These are phyloP conservation scores for Marchantia paleacea DNA, from an alignment of 225 moss, liverwort and hornwort genomes.

Conservation along the genomic window DNA sequence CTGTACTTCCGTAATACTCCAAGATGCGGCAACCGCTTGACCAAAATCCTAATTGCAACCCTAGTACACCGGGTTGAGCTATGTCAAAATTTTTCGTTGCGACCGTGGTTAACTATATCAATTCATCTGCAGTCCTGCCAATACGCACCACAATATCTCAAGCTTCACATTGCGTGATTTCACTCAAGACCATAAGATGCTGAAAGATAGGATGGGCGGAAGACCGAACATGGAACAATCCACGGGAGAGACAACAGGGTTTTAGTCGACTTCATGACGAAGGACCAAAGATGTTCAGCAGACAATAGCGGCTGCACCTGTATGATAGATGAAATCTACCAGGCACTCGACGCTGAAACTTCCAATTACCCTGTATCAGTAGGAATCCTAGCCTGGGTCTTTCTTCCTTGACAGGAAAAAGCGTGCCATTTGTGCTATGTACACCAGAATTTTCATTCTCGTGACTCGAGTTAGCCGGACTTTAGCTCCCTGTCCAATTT, in stretches of 20 bases:
- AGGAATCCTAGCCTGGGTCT: not conserved
- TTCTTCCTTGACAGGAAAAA: not conserved
- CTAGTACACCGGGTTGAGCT: too few relatives aligned
- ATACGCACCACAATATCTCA: too few relatives aligned
- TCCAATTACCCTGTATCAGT: not conserved
- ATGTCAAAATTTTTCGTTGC: too few relatives aligned
- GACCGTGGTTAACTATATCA: too few relatives aligned
- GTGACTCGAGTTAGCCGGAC: not conserved
- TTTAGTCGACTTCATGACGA: slow-evolving; percentile 1
- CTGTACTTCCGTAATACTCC: too few relatives aligned
- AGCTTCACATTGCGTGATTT: too few relatives aligned
- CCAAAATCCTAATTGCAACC: too few relatives aligned
- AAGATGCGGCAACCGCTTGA: too few relatives aligned
- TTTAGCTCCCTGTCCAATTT: not conserved
- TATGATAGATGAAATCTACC: too few relatives aligned
- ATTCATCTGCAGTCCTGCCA: too few relatives aligned
- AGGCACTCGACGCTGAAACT: not conserved
- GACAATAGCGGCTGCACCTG: not conserved
- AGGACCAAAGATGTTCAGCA: not conserved
- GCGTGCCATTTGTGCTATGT: slow-evolving; percentile 15
- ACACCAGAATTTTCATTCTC: not conserved
- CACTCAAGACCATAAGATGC: too few relatives aligned
- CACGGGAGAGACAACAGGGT: not conserved
- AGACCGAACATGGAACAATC: not conserved
- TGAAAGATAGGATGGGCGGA: not conserved